Conservation (phyloP, 2,329 filamentous ascomycete genomes). For the Thermoascus crustaceus region DNA sequence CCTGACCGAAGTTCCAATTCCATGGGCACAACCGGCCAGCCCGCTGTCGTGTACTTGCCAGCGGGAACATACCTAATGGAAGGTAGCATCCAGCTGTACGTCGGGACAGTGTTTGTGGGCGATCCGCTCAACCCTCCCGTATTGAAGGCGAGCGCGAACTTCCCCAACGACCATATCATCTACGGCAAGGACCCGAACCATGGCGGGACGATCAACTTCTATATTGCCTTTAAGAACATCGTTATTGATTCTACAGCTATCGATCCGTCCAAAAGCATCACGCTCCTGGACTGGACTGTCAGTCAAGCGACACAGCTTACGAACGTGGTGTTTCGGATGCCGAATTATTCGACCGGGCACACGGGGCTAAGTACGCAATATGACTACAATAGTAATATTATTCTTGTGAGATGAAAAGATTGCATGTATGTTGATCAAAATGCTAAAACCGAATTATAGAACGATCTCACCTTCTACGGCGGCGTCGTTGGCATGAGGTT, state of each 20-base stretch:
- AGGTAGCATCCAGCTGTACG: conserved; percentile 18
- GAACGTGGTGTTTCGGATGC: conserved; percentile 27
- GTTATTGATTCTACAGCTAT: conserved; percentile 24
- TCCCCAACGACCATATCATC: conserved; percentile 20
- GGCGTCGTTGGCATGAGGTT: conserved; percentile 22
- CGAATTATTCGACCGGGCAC: conserved; percentile 17
- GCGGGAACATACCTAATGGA: conserved; percentile 19
- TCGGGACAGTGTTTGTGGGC: conserved; percentile 25
- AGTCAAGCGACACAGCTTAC: conserved; percentile 25
- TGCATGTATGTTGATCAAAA: background rate
- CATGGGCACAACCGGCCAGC: conserved; percentile 22
- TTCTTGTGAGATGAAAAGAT: conserved; percentile 1
- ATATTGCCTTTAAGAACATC: conserved; percentile 24
- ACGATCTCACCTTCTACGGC: conserved; percentile 15
- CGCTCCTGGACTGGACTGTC: conserved; percentile 27
- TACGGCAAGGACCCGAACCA: conserved; percentile 18
- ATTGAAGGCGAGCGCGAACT: conserved; percentile 18
- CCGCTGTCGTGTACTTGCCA: conserved; percentile 22
- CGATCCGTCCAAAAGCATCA: conserved; percentile 11
- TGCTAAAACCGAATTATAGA: background rate
- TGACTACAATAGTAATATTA: conserved; percentile 9
- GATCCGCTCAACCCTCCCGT: conserved; percentile 23
- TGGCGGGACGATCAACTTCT: conserved; percentile 21
- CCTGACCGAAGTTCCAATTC: conserved; percentile 16
- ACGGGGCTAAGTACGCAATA: conserved; percentile 15